Evolutionary conservation across 2,329 filamentous ascomycete species (phyloP), one percentile per base, ranked within the genome.

Genomic region (Colletotrichum abscissum): DNA sequence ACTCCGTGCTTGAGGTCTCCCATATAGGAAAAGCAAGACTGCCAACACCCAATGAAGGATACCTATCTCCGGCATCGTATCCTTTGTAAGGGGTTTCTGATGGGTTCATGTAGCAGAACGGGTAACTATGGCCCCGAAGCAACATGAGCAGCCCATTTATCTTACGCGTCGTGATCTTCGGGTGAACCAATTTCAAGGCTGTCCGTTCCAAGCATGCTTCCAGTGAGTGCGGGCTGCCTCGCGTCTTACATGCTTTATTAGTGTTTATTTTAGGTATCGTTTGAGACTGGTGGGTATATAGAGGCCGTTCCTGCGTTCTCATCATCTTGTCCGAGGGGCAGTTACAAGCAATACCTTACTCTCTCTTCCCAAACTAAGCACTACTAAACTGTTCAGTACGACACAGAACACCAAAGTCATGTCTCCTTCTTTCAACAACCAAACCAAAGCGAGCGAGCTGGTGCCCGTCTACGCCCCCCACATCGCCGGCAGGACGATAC

Each of bases 401-500:
- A 5, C 4, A 22, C 35, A 5, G n/a, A 33, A 19, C 11, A 28
- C 14, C 24, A 0, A 9, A 3, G 57, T 14, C 22, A 73, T 74
- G 72, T n/a, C 63, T 4, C 59, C 64, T 16, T 26, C 58, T 6
- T 69, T 55, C 38, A 59, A 65, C 69, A 16, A n/a, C 2, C 55
- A 54, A 14, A 75, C 79, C 26, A 77, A 75, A 8, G 76, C 77
- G 67, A 73, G 75, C 12, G 77, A 81, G 9, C 77, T 83, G n/a
- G 76, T 77, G 33, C 72, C 75, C 30, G 74, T 78, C 62, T 82
- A 81, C 58, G 72, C 78, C 55, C 33, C 73, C 28, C 73, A 79
- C 24, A 83, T 85, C 78, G 78, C 77, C 22, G 78, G 78, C 62
- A 85, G 84, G 64, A 79, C 76, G 14, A 78, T 86, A 66, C 79